phyloP scores from a whole-genome alignment of 805 yeast species.

The Ogataea philodendri region DNA sequence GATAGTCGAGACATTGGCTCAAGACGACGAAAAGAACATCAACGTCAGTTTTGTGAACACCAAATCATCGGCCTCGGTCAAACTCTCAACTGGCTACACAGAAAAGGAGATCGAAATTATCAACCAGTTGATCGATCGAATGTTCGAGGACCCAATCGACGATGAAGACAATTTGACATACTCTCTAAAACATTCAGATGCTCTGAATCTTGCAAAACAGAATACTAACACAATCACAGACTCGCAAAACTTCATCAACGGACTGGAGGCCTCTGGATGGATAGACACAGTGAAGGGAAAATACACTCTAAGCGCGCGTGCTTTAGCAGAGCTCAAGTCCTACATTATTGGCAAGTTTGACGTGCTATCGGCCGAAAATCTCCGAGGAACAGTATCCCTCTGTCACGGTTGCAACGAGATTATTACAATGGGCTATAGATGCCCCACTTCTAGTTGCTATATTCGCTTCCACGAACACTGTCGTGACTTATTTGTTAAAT shows the following conservation, averaged over 20 bases:
- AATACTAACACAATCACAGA: constrained; percentile 28
- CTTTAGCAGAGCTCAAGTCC: constrained; percentile 47
- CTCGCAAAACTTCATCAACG: constrained; percentile 38
- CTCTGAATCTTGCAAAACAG: constrained; percentile 32
- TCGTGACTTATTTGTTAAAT: constrained; percentile 38
- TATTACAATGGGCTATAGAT: constrained; percentile 50
- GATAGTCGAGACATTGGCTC: constrained; percentile 32
- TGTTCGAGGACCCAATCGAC: constrained; percentile 32
- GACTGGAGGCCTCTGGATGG: constrained; percentile 54
- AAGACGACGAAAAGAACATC: constrained; percentile 33
- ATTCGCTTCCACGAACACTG: constrained; percentile 51
- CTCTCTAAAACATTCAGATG: constrained; percentile 36
- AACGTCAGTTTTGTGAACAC: constrained; percentile 36
- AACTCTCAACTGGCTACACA: constrained; percentile 35
- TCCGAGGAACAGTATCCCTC: constrained; percentile 39
- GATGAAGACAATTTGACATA: constrained; percentile 31
- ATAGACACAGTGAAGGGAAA: constrained; percentile 37
- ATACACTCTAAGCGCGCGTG: constrained; percentile 39
- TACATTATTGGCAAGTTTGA: constrained; percentile 47
- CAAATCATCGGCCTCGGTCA: constrained; percentile 38
- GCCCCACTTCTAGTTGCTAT: constrained; percentile 36
- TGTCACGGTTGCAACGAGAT: constrained; percentile 54
- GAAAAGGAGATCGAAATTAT: constrained; percentile 44
- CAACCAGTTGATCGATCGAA: constrained; percentile 42
- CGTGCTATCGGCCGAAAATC: constrained; percentile 21